These are phyloP conservation scores for Aspergillus kassunensis DNA, from an alignment of 495 filamentous ascomycete species.

Conservation along the genomic window DNA sequence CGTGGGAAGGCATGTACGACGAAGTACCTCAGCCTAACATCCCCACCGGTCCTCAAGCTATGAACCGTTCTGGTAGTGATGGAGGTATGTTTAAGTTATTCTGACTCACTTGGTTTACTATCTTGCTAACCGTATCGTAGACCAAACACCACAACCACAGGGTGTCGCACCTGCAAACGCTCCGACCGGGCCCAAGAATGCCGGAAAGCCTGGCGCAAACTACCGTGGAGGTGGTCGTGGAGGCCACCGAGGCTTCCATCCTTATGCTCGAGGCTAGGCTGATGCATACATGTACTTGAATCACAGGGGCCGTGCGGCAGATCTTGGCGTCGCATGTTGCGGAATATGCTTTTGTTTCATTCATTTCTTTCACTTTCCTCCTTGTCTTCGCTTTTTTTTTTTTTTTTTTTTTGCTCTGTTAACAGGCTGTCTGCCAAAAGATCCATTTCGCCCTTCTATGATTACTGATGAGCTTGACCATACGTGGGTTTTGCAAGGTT, in stretches of 20 bases:
- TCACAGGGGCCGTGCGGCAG: neutral
- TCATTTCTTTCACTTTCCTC: neutral
- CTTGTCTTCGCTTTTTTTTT: neutral
- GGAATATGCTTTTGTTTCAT: neutral
- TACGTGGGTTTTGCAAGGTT: neutral
- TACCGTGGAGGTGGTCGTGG: slow-evolving; percentile 92
- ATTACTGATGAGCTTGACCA: neutral
- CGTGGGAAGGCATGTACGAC: slow-evolving; percentile 99
- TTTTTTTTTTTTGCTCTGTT: neutral
- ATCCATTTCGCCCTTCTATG: neutral
- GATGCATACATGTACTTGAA: neutral
- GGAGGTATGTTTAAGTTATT: slow-evolving; percentile 39
- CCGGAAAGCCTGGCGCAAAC: slow-evolving; percentile 88
- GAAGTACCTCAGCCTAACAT: slow-evolving; percentile 87
- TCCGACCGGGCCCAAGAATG: slow-evolving; percentile 94
- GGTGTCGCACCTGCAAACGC: slow-evolving; percentile 85
- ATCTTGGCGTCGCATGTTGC: neutral
- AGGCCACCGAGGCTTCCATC: slow-evolving; percentile 71
- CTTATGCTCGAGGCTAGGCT: slow-evolving; percentile 55
- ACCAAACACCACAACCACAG: slow-evolving; percentile 53
- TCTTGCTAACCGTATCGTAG: slow-evolving; percentile 21
- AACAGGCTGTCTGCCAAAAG: neutral
- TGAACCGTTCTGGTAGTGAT: slow-evolving; percentile 46
- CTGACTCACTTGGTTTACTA: neutral
- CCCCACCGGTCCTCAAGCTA: slow-evolving; percentile 48